Evolutionary conservation across 2,329 filamentous ascomycete genomes (phyloP), one percentile per base, ranked within the genome.

Genomic region (Xylariaceae sp.): DNA sequence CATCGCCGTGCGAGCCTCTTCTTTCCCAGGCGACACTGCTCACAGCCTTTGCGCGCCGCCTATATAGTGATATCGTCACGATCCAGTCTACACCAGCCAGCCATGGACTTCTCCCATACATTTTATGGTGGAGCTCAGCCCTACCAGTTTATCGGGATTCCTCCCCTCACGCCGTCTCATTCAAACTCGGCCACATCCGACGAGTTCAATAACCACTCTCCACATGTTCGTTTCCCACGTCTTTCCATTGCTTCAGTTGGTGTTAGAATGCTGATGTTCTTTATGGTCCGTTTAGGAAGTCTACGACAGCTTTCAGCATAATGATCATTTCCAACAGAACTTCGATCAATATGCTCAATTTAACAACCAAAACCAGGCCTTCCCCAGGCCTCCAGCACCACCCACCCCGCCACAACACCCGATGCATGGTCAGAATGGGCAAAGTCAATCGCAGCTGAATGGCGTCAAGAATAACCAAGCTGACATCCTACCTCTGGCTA

Each of bases 61-160:
- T 54, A 41, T 49, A 60, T 42, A 50, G 42, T 45, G 57, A 52
- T 43, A 10, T 14, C 12, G 32, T 46, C 44, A 6, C 44, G 45
- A 57, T 21, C 50, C 19, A 52, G 32, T 54, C 42, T 48, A 21
- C 48, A 26, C 21, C 32, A 56, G 23, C 23, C 23, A 57, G 61
- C 63, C 48, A 84, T 85, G 82, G 81, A 84, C 68, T 85, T 80
- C 71, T 75, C 79, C 45, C 81, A 80, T 60, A 70, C 76, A 44
- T 84, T 81, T 70, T 81, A 75, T 64, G 62, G 76, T 48, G 75
- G 74, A 66, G 67, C 75, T 57, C 79, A 81, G 73, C 74, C 79
- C 48, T 83, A 81, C 72, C 80, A 79, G 65, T 84, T 83, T 68
- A 77, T 84, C 68, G 75, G 77, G 61, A 78, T 84, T 51, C 74